Conservation (phyloP, 352 stramenopile genomes). For the Globisporangium radiosum region DNA sequence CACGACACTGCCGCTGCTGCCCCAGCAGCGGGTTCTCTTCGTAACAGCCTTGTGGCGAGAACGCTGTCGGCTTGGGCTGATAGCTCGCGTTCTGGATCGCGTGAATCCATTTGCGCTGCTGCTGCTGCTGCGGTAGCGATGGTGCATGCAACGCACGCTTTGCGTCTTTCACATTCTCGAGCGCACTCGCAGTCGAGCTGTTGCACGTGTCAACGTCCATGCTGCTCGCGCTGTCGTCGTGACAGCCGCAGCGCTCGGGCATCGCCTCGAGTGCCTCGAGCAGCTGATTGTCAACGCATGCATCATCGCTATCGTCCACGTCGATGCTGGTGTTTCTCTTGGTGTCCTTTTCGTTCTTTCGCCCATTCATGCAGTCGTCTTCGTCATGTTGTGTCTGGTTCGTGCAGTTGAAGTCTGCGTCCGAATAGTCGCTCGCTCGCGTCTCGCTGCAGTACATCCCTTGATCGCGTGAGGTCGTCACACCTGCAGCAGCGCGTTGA, state of each 20-base stretch:
- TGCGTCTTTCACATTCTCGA: no score
- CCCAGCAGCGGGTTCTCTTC: conserved; percentile 59
- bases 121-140: background rate
- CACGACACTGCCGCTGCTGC: conserved; percentile 42
- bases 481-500: no score
- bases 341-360: no score
- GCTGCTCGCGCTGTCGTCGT: background rate
- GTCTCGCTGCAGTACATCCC: no score
- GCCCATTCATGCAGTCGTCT: background rate
- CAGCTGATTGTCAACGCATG: background rate
- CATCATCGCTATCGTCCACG: conserved; percentile 5
- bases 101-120: conserved; percentile 22
- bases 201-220: background rate
- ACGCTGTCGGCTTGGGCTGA: conserved; percentile 59
- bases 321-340: background rate
- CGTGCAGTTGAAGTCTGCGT: no score
- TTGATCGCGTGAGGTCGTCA: no score
- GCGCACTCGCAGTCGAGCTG: background rate
- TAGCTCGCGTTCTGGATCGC: conserved; percentile 54
- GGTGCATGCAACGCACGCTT: background rate
- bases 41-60: conserved; percentile 36
- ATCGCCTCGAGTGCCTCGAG: background rate
- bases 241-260: background rate
- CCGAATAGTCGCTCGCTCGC: no score
- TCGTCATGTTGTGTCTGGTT: background rate